These are phyloP conservation scores for Diaporthe aspalathi DNA, from an alignment of 2,329 filamentous ascomycete genomes.

Conservation along the genomic window DNA sequence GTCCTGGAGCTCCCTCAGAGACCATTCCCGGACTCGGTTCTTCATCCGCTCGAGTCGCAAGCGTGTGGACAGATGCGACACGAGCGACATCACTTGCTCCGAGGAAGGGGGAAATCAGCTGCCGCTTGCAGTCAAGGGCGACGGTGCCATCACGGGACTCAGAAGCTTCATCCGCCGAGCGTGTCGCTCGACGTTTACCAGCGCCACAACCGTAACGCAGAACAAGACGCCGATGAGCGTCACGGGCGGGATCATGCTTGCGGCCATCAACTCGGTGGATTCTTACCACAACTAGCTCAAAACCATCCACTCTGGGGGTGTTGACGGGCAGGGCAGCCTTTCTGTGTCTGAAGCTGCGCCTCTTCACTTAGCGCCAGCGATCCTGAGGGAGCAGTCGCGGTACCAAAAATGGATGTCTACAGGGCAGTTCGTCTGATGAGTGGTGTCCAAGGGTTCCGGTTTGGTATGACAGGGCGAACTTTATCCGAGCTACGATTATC, in stretches of 20 bases:
- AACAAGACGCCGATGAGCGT: not conserved
- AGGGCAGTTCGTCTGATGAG: not conserved
- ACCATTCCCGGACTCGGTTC: not conserved
- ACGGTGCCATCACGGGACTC: constrained; percentile 15
- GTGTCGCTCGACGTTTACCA: not conserved
- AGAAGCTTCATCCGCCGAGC: constrained; percentile 21
- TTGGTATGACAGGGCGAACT: too few relatives aligned
- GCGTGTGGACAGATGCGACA: too few relatives aligned
- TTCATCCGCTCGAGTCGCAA: not conserved
- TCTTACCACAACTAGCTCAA: not conserved
- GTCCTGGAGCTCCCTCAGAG: too few relatives aligned
- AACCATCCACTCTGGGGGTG: too few relatives aligned
- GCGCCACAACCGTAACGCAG: not conserved
- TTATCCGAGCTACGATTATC: too few relatives aligned
- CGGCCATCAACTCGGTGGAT: not conserved
- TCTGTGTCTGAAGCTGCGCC: not conserved
- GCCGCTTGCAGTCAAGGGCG: not conserved
- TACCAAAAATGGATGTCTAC: not conserved
- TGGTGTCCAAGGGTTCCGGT: too few relatives aligned
- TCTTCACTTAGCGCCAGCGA: not conserved
- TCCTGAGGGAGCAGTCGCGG: not conserved
- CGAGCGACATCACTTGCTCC: not conserved
- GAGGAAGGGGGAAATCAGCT: not conserved
- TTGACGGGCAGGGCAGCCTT: too few relatives aligned
- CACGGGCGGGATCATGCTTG: not conserved